Conservation (phyloP, 2,329 filamentous ascomycete genomes). For the Neofusicoccum kwambonambiense region DNA sequence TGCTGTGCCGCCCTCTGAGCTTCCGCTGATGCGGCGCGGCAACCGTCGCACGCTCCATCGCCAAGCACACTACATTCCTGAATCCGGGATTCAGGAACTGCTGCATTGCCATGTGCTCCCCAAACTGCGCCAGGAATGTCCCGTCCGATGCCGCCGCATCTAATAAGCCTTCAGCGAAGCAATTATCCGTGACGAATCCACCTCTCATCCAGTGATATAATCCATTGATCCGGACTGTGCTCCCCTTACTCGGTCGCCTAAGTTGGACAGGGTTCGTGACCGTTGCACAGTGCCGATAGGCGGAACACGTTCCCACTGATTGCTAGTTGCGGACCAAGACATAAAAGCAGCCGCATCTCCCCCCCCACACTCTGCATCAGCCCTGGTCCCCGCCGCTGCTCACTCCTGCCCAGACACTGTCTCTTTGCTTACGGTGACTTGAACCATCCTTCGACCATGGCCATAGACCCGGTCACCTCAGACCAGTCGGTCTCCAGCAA, state of each 20-base stretch:
- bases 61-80: constrained; percentile 1
- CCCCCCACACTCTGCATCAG: not conserved
- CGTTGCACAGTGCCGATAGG: constrained; percentile 13
- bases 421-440: not conserved
- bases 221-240: constrained; percentile 9
- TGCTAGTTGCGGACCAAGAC: not conserved
- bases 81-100: constrained; percentile 1
- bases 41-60: not conserved
- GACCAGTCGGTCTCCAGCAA: constrained; percentile 4
- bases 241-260: constrained; percentile 10
- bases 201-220: not conserved
- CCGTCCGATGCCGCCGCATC: not conserved
- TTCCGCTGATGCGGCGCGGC: constrained; percentile 7
- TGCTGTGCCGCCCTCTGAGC: not conserved
- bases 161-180: not conserved
- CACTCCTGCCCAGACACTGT: not conserved
- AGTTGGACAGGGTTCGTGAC: constrained; percentile 4
- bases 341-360: constrained; percentile 6
- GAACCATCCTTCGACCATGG: not conserved
- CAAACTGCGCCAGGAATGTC: not conserved
- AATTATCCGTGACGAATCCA: not conserved
- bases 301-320: constrained; percentile 1
- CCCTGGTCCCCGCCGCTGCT: not conserved
- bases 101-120: not conserved
- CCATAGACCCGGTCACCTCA: constrained; percentile 1